These are phyloP conservation scores for Fusarium nygamai DNA, from an alignment of 2,329 filamentous ascomycete species.

Conservation along the genomic window DNA sequence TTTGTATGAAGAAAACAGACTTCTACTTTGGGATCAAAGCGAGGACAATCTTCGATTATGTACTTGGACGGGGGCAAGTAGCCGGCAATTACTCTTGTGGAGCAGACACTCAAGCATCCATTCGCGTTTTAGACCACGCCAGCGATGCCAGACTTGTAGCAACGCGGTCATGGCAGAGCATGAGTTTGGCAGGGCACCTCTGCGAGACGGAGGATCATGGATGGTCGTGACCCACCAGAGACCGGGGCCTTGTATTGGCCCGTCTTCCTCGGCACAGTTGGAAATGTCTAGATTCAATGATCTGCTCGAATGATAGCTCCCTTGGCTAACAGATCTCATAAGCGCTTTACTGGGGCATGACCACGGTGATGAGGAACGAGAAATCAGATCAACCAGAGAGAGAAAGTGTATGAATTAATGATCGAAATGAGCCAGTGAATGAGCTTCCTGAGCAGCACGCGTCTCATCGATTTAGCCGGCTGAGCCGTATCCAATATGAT, in stretches of 20 bases:
- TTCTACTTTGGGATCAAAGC: conserved; percentile 40
- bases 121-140: conserved; percentile 22
- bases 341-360: conserved; percentile 11
- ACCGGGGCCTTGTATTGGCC: conserved; percentile 30
- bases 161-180: conserved; percentile 29
- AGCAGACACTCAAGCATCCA: conserved; percentile 24
- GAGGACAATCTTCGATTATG: conserved; percentile 45
- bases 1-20: conserved; percentile 35
- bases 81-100: conserved; percentile 37
- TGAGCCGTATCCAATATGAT: conserved; percentile 21
- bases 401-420: conserved; percentile 2
- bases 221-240: conserved; percentile 32
- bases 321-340: conserved; percentile 3
- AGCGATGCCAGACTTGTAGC: conserved; percentile 35
- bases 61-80: conserved; percentile 40
- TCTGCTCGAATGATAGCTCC: conserved; percentile 10
- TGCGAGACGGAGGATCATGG: conserved; percentile 31
- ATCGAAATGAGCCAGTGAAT: conserved; percentile 24
- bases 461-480: conserved; percentile 26
- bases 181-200: conserved; percentile 34
- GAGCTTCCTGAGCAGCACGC: conserved; percentile 18
- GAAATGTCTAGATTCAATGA: conserved; percentile 25
- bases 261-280: conserved; percentile 10
- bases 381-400: conserved; percentile 16
- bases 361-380: conserved; percentile 5